Base-by-base conservation (phyloP, 1,139 yeast genomes). In the Starmera stellimalicola region DNA sequence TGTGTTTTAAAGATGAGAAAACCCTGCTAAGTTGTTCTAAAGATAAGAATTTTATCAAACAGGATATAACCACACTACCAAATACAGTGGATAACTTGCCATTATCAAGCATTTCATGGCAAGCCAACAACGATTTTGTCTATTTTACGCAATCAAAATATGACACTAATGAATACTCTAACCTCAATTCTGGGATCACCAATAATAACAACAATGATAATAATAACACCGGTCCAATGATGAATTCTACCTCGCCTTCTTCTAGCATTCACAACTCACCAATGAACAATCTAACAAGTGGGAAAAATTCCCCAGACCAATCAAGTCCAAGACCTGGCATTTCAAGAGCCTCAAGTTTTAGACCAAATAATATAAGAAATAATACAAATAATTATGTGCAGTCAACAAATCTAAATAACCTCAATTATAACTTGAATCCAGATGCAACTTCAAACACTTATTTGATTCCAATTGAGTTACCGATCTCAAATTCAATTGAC, bases 61-160 rank as follows among this genome's bases (percentile, higher is more conserved):
- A 78, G 43, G 77, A 75, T 46, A 58, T 83, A 20, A 62, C 67
- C 10, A 44, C 49, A 9, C 68, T 78, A 23, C 59, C 70, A 2
- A 55, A 64, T 18, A 73, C 78, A 1, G 55, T 74, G 7, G 77
- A 76, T 32, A 68, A 70, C 31, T 51, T 83, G 32, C 63, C 73
- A 6, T 56, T 69, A 4, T 64, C 66, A 2, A 64, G 83, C 0
- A 50, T 72, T 26, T 63, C 76, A 1, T 83, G 94, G 77, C 53
- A 79, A 38, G 70, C 60, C 3, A 50, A 58, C 20, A 68, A 71
- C 29, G 70, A 70, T 33, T 48, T 81, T 27, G 48, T 71, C 4
- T 70, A 76, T 44, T 66, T 76, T 6, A 63, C 63, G 30, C 85
- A 78, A 50, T 65, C 65, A 17, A 64, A 61, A 35, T 34, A 52